Evolutionary conservation across 257 asterid species (phyloP).

Genomic region (Perilla frutescens): DNA sequence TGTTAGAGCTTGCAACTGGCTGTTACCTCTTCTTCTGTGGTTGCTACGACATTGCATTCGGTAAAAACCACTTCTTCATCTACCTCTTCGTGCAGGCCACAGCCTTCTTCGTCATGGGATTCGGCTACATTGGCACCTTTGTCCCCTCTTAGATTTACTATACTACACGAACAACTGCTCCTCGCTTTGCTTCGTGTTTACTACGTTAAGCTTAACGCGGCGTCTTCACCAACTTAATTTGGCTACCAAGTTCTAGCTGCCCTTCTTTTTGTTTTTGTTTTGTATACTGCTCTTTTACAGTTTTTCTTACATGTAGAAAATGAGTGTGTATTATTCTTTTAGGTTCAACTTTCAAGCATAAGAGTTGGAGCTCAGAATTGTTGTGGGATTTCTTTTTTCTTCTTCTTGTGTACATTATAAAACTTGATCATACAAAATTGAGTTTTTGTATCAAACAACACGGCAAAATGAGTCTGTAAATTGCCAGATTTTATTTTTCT

Average conservation of each 20-base stretch:
- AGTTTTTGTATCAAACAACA: neutral
- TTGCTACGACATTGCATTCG: constrained; percentile 70
- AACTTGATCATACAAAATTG: constrained; percentile 3
- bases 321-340: constrained; percentile 57
- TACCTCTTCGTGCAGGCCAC: constrained; percentile 71
- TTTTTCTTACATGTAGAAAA: constrained; percentile 44
- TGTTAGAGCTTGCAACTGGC: constrained; percentile 68
- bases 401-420: constrained; percentile 43
- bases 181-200: constrained; percentile 22
- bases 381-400: constrained; percentile 42
- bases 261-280: constrained; percentile 6
- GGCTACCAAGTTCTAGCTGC: constrained; percentile 14
- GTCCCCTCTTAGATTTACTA: constrained; percentile 51
- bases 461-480: too few species aligned
- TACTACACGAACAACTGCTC: neutral
- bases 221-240: neutral
- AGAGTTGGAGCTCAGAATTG: constrained; percentile 53
- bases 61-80: constrained; percentile 62
- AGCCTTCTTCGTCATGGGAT: constrained; percentile 78
- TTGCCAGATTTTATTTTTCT: too few species aligned
- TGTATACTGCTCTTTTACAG: constrained; percentile 35
- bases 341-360: constrained; percentile 44
- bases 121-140: constrained; percentile 78
- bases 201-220: neutral
- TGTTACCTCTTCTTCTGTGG: constrained; percentile 79